phyloP scores from a whole-genome alignment of 2,329 filamentous ascomycete species.

The Fusarium penzigii region DNA sequence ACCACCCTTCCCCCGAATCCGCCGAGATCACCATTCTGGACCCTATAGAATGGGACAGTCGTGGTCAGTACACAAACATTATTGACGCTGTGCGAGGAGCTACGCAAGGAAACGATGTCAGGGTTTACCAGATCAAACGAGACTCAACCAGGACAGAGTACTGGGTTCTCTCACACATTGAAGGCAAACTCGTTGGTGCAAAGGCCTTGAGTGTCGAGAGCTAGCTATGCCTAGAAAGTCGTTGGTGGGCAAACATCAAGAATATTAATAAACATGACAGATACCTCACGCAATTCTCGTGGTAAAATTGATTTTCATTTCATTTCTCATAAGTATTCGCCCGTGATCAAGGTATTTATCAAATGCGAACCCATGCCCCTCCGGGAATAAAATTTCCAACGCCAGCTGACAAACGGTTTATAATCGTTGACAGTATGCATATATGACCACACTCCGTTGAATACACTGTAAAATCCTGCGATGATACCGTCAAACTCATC shows the following conservation, averaged over 20 bases:
- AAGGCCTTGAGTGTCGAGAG: constrained; percentile 77
- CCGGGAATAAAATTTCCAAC: constrained; percentile 2
- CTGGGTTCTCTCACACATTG: constrained; percentile 70
- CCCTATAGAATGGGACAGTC: constrained; percentile 71
- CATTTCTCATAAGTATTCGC: constrained; percentile 20
- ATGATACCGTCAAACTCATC: constrained; percentile 22
- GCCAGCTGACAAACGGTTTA: constrained; percentile 5
- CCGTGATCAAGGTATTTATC: constrained; percentile 15
- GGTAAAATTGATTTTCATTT: not conserved
- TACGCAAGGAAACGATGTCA: constrained; percentile 65
- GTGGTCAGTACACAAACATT: constrained; percentile 68
- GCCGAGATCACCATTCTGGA: constrained; percentile 66
- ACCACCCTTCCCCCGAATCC: constrained; percentile 52
- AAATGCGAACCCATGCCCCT: not conserved
- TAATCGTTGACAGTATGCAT: constrained; percentile 12
- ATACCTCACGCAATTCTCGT: not conserved
- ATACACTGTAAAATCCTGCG: constrained; percentile 13
- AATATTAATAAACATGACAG: not conserved
- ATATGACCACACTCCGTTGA: not conserved
- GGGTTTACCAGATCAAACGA: constrained; percentile 71
- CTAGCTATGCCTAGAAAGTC: constrained; percentile 5
- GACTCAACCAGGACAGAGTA: constrained; percentile 71
- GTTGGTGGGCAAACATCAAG: no score
- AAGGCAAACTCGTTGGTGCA: constrained; percentile 69
- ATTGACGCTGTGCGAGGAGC: constrained; percentile 69